Evolutionary conservation across 2,329 filamentous ascomycete genomes (phyloP), one percentile per base, ranked within the genome.

Genomic region (Nemania diffusa): DNA sequence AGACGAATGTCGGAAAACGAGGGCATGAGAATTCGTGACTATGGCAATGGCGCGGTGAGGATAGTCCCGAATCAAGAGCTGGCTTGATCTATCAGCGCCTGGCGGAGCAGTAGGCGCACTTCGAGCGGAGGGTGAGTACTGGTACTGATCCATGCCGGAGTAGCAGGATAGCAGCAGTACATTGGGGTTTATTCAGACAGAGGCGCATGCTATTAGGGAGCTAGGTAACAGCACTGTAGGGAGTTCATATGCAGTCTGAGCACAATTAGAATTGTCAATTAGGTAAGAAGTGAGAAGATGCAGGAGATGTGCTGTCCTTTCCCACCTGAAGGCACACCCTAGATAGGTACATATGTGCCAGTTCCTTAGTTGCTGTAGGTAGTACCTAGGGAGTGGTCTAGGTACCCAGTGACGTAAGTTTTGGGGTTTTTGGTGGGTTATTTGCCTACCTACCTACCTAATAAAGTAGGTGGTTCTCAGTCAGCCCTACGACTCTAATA

Each of bases 21-120:
- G 86, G 76, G 91, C 91, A 79, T 97, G 91, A 22, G 90, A 87
- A 46, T 90, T 83, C 32, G 94, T 94, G 42, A 91, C 91, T 72
- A 98, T 90, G 71, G 93, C 93, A 78, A 98, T 93, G 72, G 93
- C 92, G 72, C 95, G 92, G 78, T 93, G 89, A 72, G 93, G 93
- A 77, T 93, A 89, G 77, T 97, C 94, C 82, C 92, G 92, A 79
- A 97, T 90, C 75, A 96, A 87, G 68, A 97, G 89, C 75, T 91
- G 91, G 81, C 93, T 91, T 64, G 90, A 88, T 83, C 84, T 87
- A 66, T 88, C 85, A 69, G 82, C 80, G 51, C 84, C 81, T 15
- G 83, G 83, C 71, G 82, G 76, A 73, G 83, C 77, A 74, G 85
- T 60, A 61, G 72, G 81, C 66, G 82, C 79, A 69, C 76, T 81